A percentile compares a stretch with the other conserved stretches of the same genome.
phyloP scores from a whole-genome alignment of 208 protist species.

The Crithidia fasciculata region DNA sequence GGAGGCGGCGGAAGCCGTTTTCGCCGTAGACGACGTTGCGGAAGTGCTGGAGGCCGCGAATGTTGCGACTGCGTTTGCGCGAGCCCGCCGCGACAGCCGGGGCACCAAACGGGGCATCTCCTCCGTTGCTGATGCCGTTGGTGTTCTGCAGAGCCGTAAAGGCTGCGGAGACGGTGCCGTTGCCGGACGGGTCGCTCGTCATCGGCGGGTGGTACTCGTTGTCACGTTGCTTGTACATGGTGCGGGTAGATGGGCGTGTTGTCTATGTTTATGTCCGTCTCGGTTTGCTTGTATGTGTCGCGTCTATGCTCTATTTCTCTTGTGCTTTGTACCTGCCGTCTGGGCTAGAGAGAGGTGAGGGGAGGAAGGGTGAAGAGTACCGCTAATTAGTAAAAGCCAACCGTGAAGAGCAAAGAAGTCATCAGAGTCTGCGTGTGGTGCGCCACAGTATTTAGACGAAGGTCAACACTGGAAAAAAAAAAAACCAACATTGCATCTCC shows the following conservation, averaged over 20 bases:
- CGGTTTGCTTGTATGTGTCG: no score
- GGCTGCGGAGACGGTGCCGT: slow-evolving; percentile 18
- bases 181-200: slow-evolving; percentile 48
- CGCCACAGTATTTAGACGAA: background rate
- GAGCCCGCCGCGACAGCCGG: slow-evolving; percentile 36
- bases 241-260: background rate
- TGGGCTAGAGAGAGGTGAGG: no score
- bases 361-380: no score
- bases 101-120: background rate
- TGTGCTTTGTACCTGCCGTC: no score
- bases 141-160: background rate
- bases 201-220: slow-evolving; percentile 55
- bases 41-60: slow-evolving; percentile 72
- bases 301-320: no score
- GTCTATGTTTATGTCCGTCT: no score
- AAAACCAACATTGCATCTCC: background rate
- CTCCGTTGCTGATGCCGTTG: background rate
- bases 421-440: no score
- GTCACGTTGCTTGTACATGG: slow-evolving; percentile 78
- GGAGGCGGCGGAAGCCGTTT: slow-evolving; percentile 71
- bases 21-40: slow-evolving; percentile 75
- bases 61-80: slow-evolving; percentile 78
- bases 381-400: no score
- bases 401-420: no score
- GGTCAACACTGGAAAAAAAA: background rate